Base-by-base conservation (phyloP, 2,329 filamentous ascomycete species). In the Phaeoacremonium minimum region DNA sequence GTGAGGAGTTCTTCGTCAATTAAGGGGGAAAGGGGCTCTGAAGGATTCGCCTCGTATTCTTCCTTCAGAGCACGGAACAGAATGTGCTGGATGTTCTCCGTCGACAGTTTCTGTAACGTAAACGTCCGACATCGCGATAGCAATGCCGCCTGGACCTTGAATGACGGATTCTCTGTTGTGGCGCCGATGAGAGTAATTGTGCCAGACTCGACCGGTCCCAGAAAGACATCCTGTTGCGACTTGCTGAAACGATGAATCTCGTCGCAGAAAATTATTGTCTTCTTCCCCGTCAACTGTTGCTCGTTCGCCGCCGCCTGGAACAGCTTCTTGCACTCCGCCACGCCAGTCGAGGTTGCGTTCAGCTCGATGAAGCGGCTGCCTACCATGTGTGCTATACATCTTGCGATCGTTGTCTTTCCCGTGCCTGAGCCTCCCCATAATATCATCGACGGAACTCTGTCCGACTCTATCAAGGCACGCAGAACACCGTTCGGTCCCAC, bases 201-300 rank as follows among this genome's bases (percentile, higher is more conserved):
- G 6, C 93, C 93, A 2, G 82, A 82, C 62, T 98, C 93, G 15
- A 97, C 91, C 0, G 91, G 91, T 13, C 85, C 87, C 2, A 98
- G 69, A 49, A 97, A 97, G 1, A 96, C 85, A 60, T 97, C 93
- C 56, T 98, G 93, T 58, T 97, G 93, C 0, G 82, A 75, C 63
- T 95, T 96, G 48, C 77, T 85, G 68, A 95, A 95, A 18, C 91
- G 73, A 61, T 95, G 89, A 32, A 96, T 93, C 67, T 97, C 93
- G 64, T 98, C 93, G 64, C 91, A 96, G 59, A 98, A 98, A 45
- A 98, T 80, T 45, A 98, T 95, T 0, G 93, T 97, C 64, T 87
- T 91, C 43, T 89, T 76, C 2, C 91, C 91, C 0, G 88, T 94
- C 35, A 97, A 67, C 2, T 71, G 67, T 32, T 89, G 64, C 57